These are phyloP conservation scores for Scheffersomyces quercinus DNA, from an alignment of 1,139 yeast species.

Conservation along the genomic window DNA sequence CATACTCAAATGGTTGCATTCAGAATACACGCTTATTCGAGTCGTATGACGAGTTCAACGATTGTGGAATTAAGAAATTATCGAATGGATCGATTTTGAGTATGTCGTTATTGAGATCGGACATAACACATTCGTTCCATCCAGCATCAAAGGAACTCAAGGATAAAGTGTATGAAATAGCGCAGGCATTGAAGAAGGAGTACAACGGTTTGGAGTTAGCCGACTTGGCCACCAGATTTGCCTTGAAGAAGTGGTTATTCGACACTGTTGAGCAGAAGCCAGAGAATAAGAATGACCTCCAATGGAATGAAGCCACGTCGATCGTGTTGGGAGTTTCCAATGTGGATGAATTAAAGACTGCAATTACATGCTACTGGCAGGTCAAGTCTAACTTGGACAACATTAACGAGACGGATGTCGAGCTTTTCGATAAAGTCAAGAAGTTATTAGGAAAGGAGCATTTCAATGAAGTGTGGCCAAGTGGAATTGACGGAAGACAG, in stretches of 20 bases:
- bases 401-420: conserved; percentile 40
- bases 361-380: conserved; percentile 57
- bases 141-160: conserved; percentile 72
- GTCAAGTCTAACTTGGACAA: conserved; percentile 38
- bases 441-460: conserved; percentile 52
- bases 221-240: conserved; percentile 77
- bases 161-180: conserved; percentile 53
- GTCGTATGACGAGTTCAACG: conserved; percentile 49
- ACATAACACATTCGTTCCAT: conserved; percentile 72
- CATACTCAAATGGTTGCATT: conserved; percentile 80
- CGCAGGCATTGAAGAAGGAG: conserved; percentile 39
- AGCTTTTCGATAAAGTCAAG: conserved; percentile 46
- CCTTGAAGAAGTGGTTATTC: conserved; percentile 60
- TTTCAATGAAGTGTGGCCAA: conserved; percentile 68
- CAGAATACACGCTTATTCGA: conserved; percentile 67
- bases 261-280: conserved; percentile 13
- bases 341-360: conserved; percentile 60
- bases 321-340: conserved; percentile 77
- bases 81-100: conserved; percentile 84
- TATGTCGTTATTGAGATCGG: conserved; percentile 80
- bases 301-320: conserved; percentile 45
- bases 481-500: conserved; percentile 48
- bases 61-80: conserved; percentile 57
- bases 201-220: conserved; percentile 61
- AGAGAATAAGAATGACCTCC: conserved; percentile 7